Evolutionary conservation across 2,329 filamentous ascomycete genomes (phyloP).

Genomic region (Alternaria viburni): DNA sequence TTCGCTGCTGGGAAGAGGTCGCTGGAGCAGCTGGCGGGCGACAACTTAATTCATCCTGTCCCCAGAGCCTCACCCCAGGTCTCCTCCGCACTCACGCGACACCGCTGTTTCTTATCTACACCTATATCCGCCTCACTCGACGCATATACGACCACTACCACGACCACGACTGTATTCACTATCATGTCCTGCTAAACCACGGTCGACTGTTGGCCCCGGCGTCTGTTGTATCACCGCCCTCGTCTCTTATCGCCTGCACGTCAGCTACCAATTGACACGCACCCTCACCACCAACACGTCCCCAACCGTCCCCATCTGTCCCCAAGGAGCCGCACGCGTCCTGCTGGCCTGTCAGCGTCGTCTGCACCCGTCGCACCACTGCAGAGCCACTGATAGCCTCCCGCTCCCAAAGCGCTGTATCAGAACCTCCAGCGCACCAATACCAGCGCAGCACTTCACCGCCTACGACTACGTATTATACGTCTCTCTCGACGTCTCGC

Average conservation of each 20-base stretch:
- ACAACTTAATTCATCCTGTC: conserved; percentile 20
- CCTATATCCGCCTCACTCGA: background rate
- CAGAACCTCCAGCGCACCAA: conserved; percentile 10
- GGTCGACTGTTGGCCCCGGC: conserved; percentile 30
- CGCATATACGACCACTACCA: background rate
- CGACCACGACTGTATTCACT: conserved; percentile 1
- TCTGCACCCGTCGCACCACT: conserved; percentile 25
- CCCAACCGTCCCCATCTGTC: conserved; percentile 8
- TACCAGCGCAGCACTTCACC: conserved; percentile 20
- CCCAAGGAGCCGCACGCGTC: conserved; percentile 30
- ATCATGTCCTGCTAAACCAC: conserved; percentile 30
- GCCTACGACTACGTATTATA: conserved; percentile 10
- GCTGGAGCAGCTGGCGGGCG: conserved; percentile 10
- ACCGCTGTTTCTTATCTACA: conserved; percentile 3
- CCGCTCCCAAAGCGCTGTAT: conserved; percentile 13
- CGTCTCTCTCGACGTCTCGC: background rate
- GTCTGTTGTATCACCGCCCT: conserved; percentile 39
- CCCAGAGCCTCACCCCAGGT: conserved; percentile 23
- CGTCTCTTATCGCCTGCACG: conserved; percentile 44
- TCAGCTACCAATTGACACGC: conserved; percentile 41
- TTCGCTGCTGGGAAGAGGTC: conserved; percentile 19
- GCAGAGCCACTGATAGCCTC: conserved; percentile 22
- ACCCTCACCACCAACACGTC: conserved; percentile 24
- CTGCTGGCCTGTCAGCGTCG: conserved; percentile 21
- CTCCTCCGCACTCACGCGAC: conserved; percentile 15